Conservation (phyloP, 768 basidiomycete genomes). For the Rhizopogon vulgaris region DNA sequence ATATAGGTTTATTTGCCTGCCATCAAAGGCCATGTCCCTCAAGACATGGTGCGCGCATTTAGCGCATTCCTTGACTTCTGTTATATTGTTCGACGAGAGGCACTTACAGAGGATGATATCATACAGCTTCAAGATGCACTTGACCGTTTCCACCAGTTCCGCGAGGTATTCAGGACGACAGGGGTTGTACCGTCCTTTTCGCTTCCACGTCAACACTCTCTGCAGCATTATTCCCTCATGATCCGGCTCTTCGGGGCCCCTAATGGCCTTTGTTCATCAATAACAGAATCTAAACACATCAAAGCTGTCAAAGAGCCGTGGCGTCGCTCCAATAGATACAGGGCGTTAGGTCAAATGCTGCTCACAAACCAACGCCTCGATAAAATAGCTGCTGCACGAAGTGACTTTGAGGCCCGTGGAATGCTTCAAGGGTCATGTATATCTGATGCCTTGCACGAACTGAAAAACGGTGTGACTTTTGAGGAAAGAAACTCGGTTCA, state of each 20-base stretch:
- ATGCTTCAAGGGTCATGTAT: slow-evolving; percentile 14
- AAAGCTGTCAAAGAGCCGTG: slow-evolving; percentile 31
- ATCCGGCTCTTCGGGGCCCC: slow-evolving; percentile 13
- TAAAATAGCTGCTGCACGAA: slow-evolving; percentile 5
- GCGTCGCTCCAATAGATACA: slow-evolving; percentile 13
- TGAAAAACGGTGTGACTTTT: too few relatives aligned
- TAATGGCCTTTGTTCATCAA: slow-evolving; percentile 23
- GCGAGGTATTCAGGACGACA: slow-evolving; percentile 7
- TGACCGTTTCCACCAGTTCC: slow-evolving; percentile 6
- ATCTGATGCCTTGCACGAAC: background rate
- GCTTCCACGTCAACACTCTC: slow-evolving; percentile 15
- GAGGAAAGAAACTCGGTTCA: too few relatives aligned
- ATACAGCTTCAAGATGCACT: slow-evolving; percentile 3
- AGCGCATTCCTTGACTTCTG: slow-evolving; percentile 22
- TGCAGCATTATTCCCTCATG: slow-evolving; percentile 10
- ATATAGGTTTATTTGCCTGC: slow-evolving; percentile 26
- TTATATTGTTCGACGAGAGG: slow-evolving; percentile 15
- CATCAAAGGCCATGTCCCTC: slow-evolving; percentile 25
- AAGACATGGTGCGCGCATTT: slow-evolving; percentile 18
- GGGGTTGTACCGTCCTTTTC: slow-evolving; percentile 10
- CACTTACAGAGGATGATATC: background rate
- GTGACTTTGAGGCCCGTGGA: slow-evolving; percentile 11
- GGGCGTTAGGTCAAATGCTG: slow-evolving; percentile 10
- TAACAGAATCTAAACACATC: slow-evolving; percentile 32
- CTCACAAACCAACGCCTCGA: slow-evolving; percentile 21